Percentiles rank a stretch among this genome's conserved stretches.
Conservation (phyloP, 306 rosid species). For the Gastrolobium bilobum region DNA sequence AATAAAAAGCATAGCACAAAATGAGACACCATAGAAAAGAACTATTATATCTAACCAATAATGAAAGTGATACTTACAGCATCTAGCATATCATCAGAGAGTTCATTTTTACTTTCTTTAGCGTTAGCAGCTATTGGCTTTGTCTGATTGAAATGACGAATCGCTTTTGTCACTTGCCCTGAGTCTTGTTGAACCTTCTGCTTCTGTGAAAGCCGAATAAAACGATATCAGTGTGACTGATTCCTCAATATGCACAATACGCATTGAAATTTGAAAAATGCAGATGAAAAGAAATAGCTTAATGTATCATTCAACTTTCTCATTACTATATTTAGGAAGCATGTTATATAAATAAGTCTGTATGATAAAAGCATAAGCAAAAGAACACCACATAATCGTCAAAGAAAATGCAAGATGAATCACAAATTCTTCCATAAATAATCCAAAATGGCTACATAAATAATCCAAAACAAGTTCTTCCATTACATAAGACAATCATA, state of each 20-base stretch:
- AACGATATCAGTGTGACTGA: slow-evolving; percentile 31
- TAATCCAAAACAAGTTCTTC: background rate
- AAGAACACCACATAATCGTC: background rate
- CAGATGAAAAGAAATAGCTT: background rate
- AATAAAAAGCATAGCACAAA: slow-evolving; percentile 6
- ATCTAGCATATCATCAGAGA: slow-evolving; percentile 70
- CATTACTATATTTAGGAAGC: slow-evolving; percentile 21
- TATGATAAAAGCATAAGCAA: slow-evolving; percentile 13
- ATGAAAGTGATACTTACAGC: slow-evolving; percentile 64
- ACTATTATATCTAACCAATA: background rate
- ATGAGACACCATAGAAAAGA: background rate
- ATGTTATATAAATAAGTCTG: slow-evolving; percentile 9
- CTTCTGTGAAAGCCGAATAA: slow-evolving; percentile 66
- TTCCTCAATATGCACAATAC: slow-evolving; percentile 19
- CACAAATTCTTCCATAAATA: background rate
- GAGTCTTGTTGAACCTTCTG: slow-evolving; percentile 66
- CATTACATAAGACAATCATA: background rate
- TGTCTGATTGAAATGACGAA: slow-evolving; percentile 79
- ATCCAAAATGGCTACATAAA: background rate
- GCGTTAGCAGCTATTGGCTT: slow-evolving; percentile 60
- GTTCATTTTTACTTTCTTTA: slow-evolving; percentile 52
- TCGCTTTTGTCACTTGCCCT: slow-evolving; percentile 55
- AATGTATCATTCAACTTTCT: slow-evolving; percentile 34
- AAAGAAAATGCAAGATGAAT: slow-evolving; percentile 7
- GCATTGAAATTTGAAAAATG: slow-evolving; percentile 27